A percentile compares a stretch with the other conserved stretches of the same genome.
Evolutionary conservation across 805 yeast genomes (phyloP).

Genomic region (Spathaspora sp.): DNA sequence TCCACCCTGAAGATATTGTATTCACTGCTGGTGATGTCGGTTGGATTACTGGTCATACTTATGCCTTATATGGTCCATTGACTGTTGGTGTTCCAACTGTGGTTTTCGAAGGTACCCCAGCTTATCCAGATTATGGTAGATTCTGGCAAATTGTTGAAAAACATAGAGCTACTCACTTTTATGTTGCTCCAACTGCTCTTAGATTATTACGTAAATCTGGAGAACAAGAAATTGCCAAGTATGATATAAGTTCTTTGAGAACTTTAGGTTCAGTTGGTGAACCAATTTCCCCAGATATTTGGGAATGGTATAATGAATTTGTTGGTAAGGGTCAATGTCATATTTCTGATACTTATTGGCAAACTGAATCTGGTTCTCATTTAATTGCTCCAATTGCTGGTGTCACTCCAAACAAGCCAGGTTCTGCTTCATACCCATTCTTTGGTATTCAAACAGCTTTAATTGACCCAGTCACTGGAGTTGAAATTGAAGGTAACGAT

Average conservation of each 20-base stretch:
- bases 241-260: constrained; percentile 62
- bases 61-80: constrained; percentile 79
- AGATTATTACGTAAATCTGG: constrained; percentile 77
- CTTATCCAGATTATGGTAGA: constrained; percentile 76
- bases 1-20: constrained; percentile 67
- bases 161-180: constrained; percentile 72
- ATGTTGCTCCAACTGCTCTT: constrained; percentile 82
- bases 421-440: constrained; percentile 81
- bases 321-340: constrained; percentile 70
- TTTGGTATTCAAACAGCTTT: constrained; percentile 75
- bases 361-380: constrained; percentile 83
- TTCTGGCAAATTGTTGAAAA: constrained; percentile 75
- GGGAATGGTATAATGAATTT: constrained; percentile 81
- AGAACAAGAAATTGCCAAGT: constrained; percentile 54
- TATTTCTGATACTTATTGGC: constrained; percentile 85
- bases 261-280: constrained; percentile 82
- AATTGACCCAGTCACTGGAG: constrained; percentile 71
- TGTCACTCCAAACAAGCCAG: constrained; percentile 78
- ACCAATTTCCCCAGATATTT: constrained; percentile 80
- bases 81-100: constrained; percentile 73
- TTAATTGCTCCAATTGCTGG: constrained; percentile 73
- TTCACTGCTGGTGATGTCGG: constrained; percentile 91
- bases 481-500: constrained; percentile 62
- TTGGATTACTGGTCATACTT: constrained; percentile 89
- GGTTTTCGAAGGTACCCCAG: constrained; percentile 85